phyloP scores from a whole-genome alignment of 495 filamentous ascomycete genomes.

The Daldinia loculata region DNA sequence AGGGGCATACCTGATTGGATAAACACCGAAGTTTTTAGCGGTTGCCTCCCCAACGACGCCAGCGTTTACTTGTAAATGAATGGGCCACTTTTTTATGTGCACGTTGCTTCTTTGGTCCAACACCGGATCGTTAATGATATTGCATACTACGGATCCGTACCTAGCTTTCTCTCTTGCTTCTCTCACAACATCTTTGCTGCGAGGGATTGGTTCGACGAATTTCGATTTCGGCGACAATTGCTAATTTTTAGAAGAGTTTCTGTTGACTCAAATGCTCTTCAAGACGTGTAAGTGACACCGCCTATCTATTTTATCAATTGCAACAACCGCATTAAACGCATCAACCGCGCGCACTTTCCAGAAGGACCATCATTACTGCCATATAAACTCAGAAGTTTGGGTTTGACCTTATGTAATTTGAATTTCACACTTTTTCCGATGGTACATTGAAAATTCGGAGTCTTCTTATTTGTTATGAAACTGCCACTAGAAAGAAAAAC shows the following conservation, averaged over 20 bases:
- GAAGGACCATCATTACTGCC: neutral
- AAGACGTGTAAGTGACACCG: constrained; percentile 31
- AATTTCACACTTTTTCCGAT: neutral
- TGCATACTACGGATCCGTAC: neutral
- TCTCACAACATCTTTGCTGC: constrained; percentile 29
- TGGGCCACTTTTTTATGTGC: constrained; percentile 32
- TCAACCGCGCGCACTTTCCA: constrained; percentile 5
- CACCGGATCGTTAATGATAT: neutral
- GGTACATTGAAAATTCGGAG: neutral
- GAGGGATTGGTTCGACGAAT: constrained; percentile 7
- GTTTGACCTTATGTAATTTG: neutral
- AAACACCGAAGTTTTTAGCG: constrained; percentile 8
- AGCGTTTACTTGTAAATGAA: constrained; percentile 41
- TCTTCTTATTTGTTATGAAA: neutral
- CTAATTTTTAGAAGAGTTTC: constrained; percentile 11
- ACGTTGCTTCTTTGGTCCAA: constrained; percentile 26
- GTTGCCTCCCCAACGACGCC: constrained; percentile 45
- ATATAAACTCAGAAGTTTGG: neutral
- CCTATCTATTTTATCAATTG: constrained; percentile 7
- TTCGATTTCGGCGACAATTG: neutral
- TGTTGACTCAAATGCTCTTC: constrained; percentile 16
- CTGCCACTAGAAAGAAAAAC: neutral
- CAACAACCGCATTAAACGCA: neutral
- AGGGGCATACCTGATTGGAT: neutral
- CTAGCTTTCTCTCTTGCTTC: constrained; percentile 21